Conservation (phyloP, 306 rosid species). For the Acacia crassicarpa region DNA sequence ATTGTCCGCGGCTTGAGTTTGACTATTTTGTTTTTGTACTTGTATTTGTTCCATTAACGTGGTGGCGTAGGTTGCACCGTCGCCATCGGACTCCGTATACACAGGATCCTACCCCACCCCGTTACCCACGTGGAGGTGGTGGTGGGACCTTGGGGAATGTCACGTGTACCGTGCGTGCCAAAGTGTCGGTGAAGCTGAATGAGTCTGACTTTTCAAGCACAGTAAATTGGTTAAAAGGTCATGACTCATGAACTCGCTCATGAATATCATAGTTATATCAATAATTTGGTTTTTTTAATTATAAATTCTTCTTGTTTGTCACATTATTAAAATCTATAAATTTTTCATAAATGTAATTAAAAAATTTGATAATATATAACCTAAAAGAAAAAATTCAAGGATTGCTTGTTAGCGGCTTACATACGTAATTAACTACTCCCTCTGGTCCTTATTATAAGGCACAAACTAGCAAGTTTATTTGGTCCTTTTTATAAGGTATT, state of each 20-base stretch:
- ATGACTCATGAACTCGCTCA: no score
- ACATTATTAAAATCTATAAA: no score
- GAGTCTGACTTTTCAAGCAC: no score
- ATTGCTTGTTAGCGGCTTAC: not conserved
- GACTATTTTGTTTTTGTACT: no score
- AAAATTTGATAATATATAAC: not conserved
- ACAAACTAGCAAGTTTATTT: no score
- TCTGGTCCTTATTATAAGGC: no score
- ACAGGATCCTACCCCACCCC: conserved; percentile 26
- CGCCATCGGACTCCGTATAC: conserved; percentile 34
- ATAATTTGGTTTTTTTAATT: not conserved
- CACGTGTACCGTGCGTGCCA: conserved; percentile 39
- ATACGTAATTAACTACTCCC: not conserved
- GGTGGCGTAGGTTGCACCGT: conserved; percentile 41
- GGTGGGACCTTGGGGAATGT: conserved; percentile 12
- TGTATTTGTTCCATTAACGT: no score
- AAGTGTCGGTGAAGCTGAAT: conserved; percentile 71
- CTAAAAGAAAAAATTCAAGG: not conserved
- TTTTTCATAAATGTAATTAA: no score
- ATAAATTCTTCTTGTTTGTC: no score
- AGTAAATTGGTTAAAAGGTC: not conserved
- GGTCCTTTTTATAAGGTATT: no score
- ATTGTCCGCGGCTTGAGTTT: no score
- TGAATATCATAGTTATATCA: no score
- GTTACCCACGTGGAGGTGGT: conserved; percentile 21